Base-by-base conservation (phyloP, 2,329 filamentous ascomycete genomes). In the Aspergillus sclerotialis region DNA sequence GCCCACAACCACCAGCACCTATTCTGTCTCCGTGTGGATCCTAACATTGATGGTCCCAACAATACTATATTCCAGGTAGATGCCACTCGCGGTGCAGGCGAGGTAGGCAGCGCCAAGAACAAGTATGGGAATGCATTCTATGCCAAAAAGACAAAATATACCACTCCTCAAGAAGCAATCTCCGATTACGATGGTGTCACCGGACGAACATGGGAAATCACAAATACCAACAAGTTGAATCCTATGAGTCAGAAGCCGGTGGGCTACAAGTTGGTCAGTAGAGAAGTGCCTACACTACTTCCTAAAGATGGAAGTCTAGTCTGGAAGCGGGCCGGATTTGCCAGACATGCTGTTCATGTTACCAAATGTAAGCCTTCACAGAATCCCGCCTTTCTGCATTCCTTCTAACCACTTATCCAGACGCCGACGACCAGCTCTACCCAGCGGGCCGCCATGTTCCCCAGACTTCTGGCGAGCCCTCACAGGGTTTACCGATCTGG, bases 1-100 rank as follows among this genome's bases (percentile, higher is more conserved):
- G 89, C 89, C 0, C 89, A 94, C 66, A 94, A 94, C 67, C 89
- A 95, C 61, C 88, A 95, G 63, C 89, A 95, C 60, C 73, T 95
- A 19, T 95, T 95, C 75, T 94, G 87, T 56, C 68, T 95, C 28
- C 84, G 89, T 27, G 69, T 94, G 28, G 84, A 95, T 56, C 77
- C 88, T 19, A 92, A 90, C 53, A 76, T 95, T 36, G 89, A 94
- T 55, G 89, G 89, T 0, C 76, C 81, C 1, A 73, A 80, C 43
- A 95, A 95, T 60, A 89, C 87, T 0, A 72, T 94, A 39, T 90
- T 87, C 68, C 78, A 89, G 63, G 80, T 82, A 9, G 89, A 95
- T 48, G 82, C 86, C 1, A 72, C 78, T 1, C 69, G 73, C 1
- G 81, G 81, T 0, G 72, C 82, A 0, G 86, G 78, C 1, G 80